Base-by-base conservation (phyloP, 805 yeast genomes). In the Candida lessepsii region DNA sequence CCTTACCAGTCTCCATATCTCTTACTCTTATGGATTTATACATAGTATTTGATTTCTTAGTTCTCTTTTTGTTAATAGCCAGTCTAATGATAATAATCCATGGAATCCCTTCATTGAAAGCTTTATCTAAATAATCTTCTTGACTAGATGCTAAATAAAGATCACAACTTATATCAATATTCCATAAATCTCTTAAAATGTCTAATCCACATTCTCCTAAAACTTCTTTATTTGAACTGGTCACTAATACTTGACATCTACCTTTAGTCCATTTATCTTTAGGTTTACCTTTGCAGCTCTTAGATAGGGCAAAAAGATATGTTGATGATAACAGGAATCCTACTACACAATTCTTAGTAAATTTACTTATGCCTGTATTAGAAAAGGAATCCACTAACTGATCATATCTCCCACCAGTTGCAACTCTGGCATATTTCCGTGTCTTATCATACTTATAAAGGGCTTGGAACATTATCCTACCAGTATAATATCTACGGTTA, bases 351-450 rank as follows among this genome's bases (percentile, higher is more conserved):
- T 64, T 63, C 4, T 64, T 61, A 10, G 46, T 47, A 7, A 48
- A 38, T 21, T 53, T 53, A 1, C 52, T 45, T 14, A 60, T 40
- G 18, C 56, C 66, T 24, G 54, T 60, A 36, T 86, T 80, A 0
- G 91, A 76, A 44, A 88, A 72, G 13, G 81, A 71, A 2, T 78
- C 67, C 10, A 89, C 76, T 48, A 93, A 69, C 15, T 71, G 67
- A 53, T 91, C 98, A 56, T 89, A 93, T 40, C 99, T 70, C 2
- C 99, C 99, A 32, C 99, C 99, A 0, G 93, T 91, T 11, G 93
- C 93, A 29, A 93, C 67, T 29, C 72, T 47, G 0, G 66, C 47
- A 23, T 83, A 70, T 5, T 67, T 66, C 52, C 57, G 57, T 46
- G 54, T 71, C 46, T 52, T 73, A 51, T 71, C 80, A 3, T 80